Evolutionary conservation across 2,329 filamentous ascomycete genomes (phyloP), one percentile per base, ranked within the genome.

Genomic region (Colletotrichum sansevieriae): DNA sequence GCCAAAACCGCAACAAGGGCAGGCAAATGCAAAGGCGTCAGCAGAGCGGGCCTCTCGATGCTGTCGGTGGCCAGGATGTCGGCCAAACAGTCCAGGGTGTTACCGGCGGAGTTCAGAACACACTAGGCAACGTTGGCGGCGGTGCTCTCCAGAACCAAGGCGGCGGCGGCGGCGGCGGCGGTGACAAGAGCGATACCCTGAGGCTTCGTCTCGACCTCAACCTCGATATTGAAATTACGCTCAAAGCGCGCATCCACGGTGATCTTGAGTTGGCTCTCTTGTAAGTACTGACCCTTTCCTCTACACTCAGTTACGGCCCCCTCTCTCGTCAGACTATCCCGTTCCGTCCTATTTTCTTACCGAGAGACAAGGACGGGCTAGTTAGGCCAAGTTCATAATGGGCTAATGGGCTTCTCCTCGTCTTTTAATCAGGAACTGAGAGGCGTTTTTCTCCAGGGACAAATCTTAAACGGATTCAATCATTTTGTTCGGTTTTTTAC

Each of bases 201-300:
- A 91, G 91, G 77, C 79, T 96, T 74, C 87, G 90, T 43, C 82
- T 96, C 22, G 93, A 96, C 76, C 84, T 94, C 65, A 96, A 96
- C 79, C 83, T 96, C 65, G 93, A 96, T 73, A 86, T 96, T 57
- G 93, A 96, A 79, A 92, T 96, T 70, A 91, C 94, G 74, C 85
- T 96, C 70, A 96, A 96, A 84, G 93, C 93, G 20, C 91, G 91
- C 79, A 94, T 96, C 72, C 90, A 94, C 74, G 94, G 94, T 76
- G 94, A 97, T 81, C 81, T 97, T 72, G 94, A 92, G 39, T 80
- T 96, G 72, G 91, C 90, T 72, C 84, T 96, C 73, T 80, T 87
- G 85, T 87, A 81, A 79, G 85, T 83, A 55, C 61, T 11, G 12
- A 44, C 51, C 49, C 20, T 51, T 37, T 65, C 49, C 56, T 44